Evolutionary conservation across 768 basidiomycete species (phyloP).

Genomic region (Naganishia kalamii): DNA sequence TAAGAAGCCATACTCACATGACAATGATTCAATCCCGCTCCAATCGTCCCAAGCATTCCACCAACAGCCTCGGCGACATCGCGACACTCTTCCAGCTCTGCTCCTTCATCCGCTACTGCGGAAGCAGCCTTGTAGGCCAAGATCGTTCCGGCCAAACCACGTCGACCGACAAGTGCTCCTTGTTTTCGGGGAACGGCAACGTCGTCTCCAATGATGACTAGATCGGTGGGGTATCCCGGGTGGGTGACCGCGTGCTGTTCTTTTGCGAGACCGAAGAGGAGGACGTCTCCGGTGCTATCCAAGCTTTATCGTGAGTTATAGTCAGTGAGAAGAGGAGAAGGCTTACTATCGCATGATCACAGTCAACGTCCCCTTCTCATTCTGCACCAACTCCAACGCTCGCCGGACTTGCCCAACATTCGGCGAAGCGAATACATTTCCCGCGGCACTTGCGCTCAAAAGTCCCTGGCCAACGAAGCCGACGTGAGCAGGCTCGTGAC

Average conservation of each 20-base stretch:
- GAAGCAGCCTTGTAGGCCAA: slow-evolving; percentile 49
- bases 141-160: slow-evolving; percentile 49
- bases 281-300: slow-evolving; percentile 45
- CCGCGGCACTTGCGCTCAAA: slow-evolving; percentile 75
- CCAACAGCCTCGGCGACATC: slow-evolving; percentile 24
- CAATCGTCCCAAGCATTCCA: slow-evolving; percentile 44
- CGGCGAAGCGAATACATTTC: slow-evolving; percentile 84
- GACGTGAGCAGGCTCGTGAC: slow-evolving; percentile 86
- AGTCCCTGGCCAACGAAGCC: slow-evolving; percentile 84
- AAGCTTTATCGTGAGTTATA: not conserved
- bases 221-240: slow-evolving; percentile 14
- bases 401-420: slow-evolving; percentile 75
- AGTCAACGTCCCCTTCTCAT: slow-evolving; percentile 12
- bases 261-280: slow-evolving; percentile 49
- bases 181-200: slow-evolving; percentile 47
- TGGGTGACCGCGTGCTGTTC: slow-evolving; percentile 35
- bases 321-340: not conserved
- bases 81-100: not conserved
- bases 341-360: slow-evolving; percentile 23
- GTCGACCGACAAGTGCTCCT: slow-evolving; percentile 48
- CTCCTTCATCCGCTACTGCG: slow-evolving; percentile 45
- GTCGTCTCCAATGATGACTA: slow-evolving; percentile 48
- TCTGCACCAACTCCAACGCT: slow-evolving; percentile 59
- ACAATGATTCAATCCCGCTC: slow-evolving; percentile 48
- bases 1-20: slow-evolving; percentile 35